These are phyloP conservation scores for Salix viminalis DNA, from an alignment of 345 rosid species.

Conservation along the genomic window DNA sequence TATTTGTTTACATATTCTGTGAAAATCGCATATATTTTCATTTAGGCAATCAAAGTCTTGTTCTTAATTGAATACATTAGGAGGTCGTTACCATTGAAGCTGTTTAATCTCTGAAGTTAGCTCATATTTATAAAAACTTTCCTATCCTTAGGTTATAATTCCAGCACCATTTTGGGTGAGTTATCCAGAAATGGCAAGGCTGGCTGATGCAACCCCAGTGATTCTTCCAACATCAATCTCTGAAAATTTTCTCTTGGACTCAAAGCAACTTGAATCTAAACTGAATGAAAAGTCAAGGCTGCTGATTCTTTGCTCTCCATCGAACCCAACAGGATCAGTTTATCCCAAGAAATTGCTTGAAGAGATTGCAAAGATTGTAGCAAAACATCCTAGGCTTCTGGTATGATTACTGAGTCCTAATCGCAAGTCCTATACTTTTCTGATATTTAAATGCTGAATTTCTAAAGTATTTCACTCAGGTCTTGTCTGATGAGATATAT, in stretches of 20 bases:
- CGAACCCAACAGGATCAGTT: conserved; percentile 98
- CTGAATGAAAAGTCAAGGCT: conserved; percentile 82
- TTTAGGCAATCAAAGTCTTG: neutral
- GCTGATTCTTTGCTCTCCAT: conserved; percentile 87
- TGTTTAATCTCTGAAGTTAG: neutral
- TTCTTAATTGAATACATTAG: neutral
- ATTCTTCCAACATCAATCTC: conserved; percentile 77
- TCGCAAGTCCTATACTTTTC: neutral
- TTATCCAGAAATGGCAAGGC: conserved; percentile 93
- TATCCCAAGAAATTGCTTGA: conserved; percentile 85
- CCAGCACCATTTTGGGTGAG: conserved; percentile 98
- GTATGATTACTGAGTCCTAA: conserved; percentile 33
- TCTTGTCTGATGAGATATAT: conserved; percentile 91
- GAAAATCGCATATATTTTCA: neutral
- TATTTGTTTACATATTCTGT: neutral
- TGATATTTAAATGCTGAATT: conserved; percentile 18
- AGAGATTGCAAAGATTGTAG: conserved; percentile 76
- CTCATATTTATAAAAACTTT: neutral
- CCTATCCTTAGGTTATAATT: conserved; percentile 63
- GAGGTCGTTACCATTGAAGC: neutral
- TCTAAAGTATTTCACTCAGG: conserved; percentile 36
- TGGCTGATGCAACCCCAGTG: conserved; percentile 94
- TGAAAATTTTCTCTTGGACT: conserved; percentile 81
- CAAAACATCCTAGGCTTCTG: conserved; percentile 95
- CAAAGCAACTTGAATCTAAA: conserved; percentile 66